phyloP scores from a whole-genome alignment of 345 rosid genomes.

The Brassica rapa region DNA sequence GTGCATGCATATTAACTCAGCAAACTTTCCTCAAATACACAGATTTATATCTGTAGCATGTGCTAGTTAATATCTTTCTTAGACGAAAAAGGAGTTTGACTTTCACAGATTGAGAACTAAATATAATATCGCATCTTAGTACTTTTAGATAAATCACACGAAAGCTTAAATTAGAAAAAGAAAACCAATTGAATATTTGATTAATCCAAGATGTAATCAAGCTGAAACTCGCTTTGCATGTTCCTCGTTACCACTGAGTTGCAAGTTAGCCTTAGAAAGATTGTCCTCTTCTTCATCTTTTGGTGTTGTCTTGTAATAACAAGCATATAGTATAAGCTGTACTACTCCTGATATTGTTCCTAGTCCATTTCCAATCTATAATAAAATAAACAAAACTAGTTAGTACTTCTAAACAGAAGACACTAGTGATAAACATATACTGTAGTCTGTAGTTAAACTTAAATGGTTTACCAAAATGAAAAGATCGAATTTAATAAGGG shows the following conservation, averaged over 20 bases:
- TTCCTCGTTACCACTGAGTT: constrained; percentile 35
- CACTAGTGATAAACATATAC: background rate
- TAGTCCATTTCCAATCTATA: constrained; percentile 64
- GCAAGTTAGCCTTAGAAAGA: constrained; percentile 27
- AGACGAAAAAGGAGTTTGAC: background rate
- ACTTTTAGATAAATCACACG: background rate
- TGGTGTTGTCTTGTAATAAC: constrained; percentile 50
- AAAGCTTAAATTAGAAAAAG: background rate
- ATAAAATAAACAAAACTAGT: background rate
- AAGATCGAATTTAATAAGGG: constrained; percentile 49
- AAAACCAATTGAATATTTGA: background rate
- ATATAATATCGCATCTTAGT: background rate
- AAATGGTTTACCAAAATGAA: constrained; percentile 46
- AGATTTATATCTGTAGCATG: background rate
- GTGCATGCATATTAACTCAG: background rate
- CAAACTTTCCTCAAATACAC: background rate
- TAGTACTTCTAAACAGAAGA: background rate
- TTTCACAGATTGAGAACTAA: background rate
- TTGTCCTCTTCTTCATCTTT: constrained; percentile 25
- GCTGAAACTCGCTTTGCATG: constrained; percentile 35
- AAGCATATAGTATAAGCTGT: constrained; percentile 56
- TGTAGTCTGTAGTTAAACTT: background rate
- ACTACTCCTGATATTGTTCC: constrained; percentile 51
- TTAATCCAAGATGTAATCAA: constrained; percentile 9
- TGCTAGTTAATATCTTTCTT: background rate